These are phyloP conservation scores for Tetradesmus lagerheimii DNA, from an alignment of 139 green algal genomes.

Conservation along the genomic window DNA sequence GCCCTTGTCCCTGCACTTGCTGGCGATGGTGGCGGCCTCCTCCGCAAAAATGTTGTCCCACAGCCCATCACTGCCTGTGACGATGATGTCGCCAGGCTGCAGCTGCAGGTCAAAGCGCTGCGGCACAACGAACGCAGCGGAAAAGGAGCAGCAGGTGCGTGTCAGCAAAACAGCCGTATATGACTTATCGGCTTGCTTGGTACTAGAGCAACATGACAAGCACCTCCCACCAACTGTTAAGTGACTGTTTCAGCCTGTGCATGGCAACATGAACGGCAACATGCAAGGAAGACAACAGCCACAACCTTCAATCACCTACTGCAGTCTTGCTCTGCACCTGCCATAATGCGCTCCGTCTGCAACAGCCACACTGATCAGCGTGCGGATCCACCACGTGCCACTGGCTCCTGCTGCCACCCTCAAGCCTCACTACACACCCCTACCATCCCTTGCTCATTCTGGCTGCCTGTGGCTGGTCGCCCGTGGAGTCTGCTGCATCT, in stretches of 20 bases:
- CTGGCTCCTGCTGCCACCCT: too few relatives aligned
- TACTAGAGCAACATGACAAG: too few relatives aligned
- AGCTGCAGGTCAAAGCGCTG: slow-evolving; percentile 61
- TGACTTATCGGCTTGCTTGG: too few relatives aligned
- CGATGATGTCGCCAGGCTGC: slow-evolving; percentile 89
- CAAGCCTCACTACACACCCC: too few relatives aligned
- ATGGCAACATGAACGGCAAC: not conserved
- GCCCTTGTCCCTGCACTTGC: slow-evolving; percentile 57
- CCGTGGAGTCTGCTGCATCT: too few relatives aligned
- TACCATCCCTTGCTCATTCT: too few relatives aligned
- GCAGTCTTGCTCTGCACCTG: not conserved
- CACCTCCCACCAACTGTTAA: too few relatives aligned
- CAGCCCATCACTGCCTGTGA: slow-evolving; percentile 95
- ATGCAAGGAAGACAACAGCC: not conserved
- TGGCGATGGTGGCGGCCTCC: slow-evolving; percentile 68
- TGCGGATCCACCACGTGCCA: too few relatives aligned
- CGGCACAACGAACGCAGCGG: not conserved
- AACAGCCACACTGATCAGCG: not conserved
- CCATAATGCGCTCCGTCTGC: not conserved
- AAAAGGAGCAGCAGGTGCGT: not conserved
- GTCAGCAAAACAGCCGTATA: not conserved
- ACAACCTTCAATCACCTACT: not conserved
- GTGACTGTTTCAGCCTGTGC: too few relatives aligned
- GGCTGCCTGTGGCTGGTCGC: too few relatives aligned
- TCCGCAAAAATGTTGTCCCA: slow-evolving; percentile 99